Evolutionary conservation across 2,329 filamentous ascomycete genomes (phyloP), one percentile per base, ranked within the genome.

Genomic region (Penicillium vulpinum): DNA sequence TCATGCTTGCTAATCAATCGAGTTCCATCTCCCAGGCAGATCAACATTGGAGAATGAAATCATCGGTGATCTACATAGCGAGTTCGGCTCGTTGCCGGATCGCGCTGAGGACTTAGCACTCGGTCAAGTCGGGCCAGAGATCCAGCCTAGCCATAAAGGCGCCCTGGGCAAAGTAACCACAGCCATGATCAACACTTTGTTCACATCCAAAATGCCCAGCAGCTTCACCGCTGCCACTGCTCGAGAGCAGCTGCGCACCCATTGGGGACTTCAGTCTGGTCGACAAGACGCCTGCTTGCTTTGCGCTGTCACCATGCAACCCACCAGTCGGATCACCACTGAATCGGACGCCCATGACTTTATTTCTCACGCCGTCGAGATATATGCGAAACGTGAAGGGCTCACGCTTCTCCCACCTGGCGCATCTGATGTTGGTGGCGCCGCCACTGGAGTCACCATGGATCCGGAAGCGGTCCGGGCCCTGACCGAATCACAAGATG

Each of bases 141-240:
- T 99, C 89, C 94, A 97, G 79, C 88, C 90, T 44, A 97, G 93
- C n/a, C 97, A 97, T 80, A 94, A 97, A 78, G 93, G 94, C 67
- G 92, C 96, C 78, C 86, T 99, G 60, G 94, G 94, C 75, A 99
- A 99, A 79, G 92, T 97, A 67, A 96, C 94, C 0, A 88, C 90
- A 51, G 95, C 92, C 3, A 85, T 99, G 56, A 88, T 97, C 74
- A 94, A 94, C 47, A 88, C 93, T 66, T 81, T 97, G 73, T 94
- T 99, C 40, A 97, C 94, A 2, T 97, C 94, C 28, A 99, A 99
- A 80, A 97, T 99, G 94, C 94, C 94, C 46, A 94, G 93, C 80
- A 94, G 94, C 60, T 99, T 99, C 85, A 99, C 97, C 75, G 97
- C 97, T 75, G 97, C 93, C 70, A 84, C 91, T 13, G 91, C 95